These are phyloP conservation scores for Spizellomyces punctatus DNA, from an alignment of 192 early-diverging fungal genomes.

Conservation along the genomic window DNA sequence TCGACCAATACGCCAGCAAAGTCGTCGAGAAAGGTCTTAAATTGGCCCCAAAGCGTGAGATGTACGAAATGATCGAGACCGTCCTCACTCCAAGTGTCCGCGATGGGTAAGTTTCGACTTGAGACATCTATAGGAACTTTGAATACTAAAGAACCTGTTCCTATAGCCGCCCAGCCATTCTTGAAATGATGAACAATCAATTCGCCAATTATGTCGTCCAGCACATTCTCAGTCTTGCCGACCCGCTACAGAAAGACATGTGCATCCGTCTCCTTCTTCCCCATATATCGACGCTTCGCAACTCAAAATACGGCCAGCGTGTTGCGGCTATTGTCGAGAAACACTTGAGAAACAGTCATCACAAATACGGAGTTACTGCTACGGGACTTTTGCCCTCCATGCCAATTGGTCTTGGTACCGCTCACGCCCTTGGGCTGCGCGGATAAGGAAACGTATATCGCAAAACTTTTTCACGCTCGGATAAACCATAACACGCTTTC, in stretches of 20 bases:
- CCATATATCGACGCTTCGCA: slow-evolving; percentile 67
- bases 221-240: slow-evolving; percentile 64
- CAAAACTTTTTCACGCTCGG: no score
- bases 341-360: slow-evolving; percentile 27
- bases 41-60: slow-evolving; percentile 42
- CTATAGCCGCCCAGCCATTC: slow-evolving; percentile 50
- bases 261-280: slow-evolving; percentile 64
- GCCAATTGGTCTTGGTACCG: neutral
- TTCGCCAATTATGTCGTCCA: slow-evolving; percentile 82
- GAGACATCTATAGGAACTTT: no score
- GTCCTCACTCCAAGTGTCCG: slow-evolving; percentile 36
- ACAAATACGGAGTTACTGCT: slow-evolving; percentile 8
- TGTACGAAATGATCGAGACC: slow-evolving; percentile 50
- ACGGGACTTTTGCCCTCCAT: neutral
- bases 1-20: slow-evolving; percentile 78
- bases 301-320: slow-evolving; percentile 74
- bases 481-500: no score
- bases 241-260: slow-evolving; percentile 57
- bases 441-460: neutral
- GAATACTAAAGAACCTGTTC: no score
- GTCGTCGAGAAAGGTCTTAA: slow-evolving; percentile 75
- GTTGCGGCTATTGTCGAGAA: slow-evolving; percentile 60
- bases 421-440: slow-evolving; percentile 2
- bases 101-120: slow-evolving; percentile 27
- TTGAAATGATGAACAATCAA: slow-evolving; percentile 78